Base-by-base conservation (phyloP, 2,329 filamentous ascomycete genomes). In the Penicillium sp. region DNA sequence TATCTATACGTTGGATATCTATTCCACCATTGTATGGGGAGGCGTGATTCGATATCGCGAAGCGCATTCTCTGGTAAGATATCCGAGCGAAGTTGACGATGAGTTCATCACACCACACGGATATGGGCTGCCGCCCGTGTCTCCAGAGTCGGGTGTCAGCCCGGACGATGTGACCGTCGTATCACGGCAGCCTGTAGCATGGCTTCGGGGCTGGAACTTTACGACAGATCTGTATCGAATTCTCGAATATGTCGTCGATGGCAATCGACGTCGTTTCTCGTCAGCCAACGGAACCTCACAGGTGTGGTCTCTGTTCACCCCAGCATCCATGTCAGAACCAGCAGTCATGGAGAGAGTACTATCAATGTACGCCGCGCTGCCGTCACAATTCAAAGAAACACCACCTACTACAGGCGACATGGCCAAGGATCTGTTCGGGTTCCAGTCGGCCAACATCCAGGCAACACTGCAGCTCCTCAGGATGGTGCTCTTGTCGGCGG, bases 181-280 rank as follows among this genome's bases (percentile, higher is more conserved):
- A 13, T 59, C 62, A 34, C 56, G 57, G 4, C 56, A 59, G 13
- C 58, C 58, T 4, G 61, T 64, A 31, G 66, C 72, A 55, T 85
- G 82, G 82, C 68, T 85, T 8, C 74, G 76, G 40, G 82, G 82
- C 18, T 84, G 80, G 81, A 85, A 84, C 66, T 83, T 83, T 56
- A 81, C 78, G 7, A 83, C 80, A 0, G 81, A 84, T 61, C 68
- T 85, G 0, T 85, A 84, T 61, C 78, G 81, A 5, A 74, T 84
- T 9, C 68, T 85, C 16, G 82, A 85, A 61, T 81, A 85, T 59
- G 78, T 76, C 11, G 64, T 76, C 10, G 66, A 67, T 50, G 49
- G 56, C 2, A 66, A 63, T 29, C 56, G 59, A 5, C 64, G 64
- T n/a, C 61, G 59, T 13, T 62, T 58, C 37, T 66, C 64, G 7